Percentiles rank a stretch among this genome's conserved stretches.
These are phyloP conservation scores for Spencermartinsiella ligniputridi DNA, from an alignment of 1,139 yeast species.

Conservation along the genomic window DNA sequence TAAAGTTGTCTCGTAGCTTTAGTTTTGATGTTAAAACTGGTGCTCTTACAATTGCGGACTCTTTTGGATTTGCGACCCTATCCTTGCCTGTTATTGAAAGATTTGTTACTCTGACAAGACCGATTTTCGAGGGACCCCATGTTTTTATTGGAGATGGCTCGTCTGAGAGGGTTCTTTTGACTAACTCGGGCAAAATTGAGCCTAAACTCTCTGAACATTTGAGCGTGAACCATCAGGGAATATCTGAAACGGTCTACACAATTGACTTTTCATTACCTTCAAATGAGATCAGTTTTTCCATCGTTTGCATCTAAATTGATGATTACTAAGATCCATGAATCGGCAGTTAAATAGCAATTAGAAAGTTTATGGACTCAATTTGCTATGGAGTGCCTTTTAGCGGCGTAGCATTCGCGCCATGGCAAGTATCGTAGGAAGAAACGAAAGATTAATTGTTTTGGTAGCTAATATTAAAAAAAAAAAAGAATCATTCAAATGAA, in stretches of 20 bases:
- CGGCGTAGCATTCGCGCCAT: too few relatives aligned
- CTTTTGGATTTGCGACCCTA: neutral
- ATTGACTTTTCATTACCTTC: neutral
- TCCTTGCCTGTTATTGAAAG: neutral
- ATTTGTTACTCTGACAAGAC: neutral
- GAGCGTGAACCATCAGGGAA: neutral
- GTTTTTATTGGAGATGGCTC: neutral
- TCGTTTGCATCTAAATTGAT: too few relatives aligned
- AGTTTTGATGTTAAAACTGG: neutral
- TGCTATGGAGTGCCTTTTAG: too few relatives aligned
- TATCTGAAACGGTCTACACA: neutral
- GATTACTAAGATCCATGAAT: too few relatives aligned
- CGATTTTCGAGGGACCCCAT: neutral
- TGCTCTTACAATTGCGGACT: neutral
- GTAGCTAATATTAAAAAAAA: too few relatives aligned
- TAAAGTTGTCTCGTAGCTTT: neutral
- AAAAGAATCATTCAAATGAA: too few relatives aligned
- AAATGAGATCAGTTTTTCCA: too few relatives aligned
- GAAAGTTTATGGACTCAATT: too few relatives aligned
- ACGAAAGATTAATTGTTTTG: too few relatives aligned
- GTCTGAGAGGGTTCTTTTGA: neutral
- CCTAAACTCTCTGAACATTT: neutral
- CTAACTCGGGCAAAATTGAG: neutral
- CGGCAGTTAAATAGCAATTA: too few relatives aligned
- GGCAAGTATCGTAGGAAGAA: too few relatives aligned